These are phyloP conservation scores for Tetradesmus obliquus DNA, from an alignment of 139 green algal genomes.

Conservation along the genomic window DNA sequence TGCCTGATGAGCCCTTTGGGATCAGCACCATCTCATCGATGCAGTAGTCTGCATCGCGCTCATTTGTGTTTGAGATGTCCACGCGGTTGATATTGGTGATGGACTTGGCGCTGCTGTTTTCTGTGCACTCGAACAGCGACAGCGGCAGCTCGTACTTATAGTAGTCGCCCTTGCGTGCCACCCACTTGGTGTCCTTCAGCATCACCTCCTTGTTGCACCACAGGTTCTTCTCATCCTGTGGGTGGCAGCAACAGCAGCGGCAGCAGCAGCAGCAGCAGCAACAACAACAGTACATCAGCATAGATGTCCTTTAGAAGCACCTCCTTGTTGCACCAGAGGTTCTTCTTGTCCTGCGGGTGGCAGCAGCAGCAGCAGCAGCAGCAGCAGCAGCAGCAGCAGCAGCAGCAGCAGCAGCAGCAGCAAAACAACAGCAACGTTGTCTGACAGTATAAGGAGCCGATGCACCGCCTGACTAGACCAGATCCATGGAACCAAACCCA, in stretches of 20 bases:
- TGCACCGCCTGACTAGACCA: no score
- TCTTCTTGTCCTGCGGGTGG: no score
- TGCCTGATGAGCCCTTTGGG: neutral
- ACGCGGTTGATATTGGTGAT: conserved; percentile 29
- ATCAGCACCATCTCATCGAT: conserved; percentile 47
- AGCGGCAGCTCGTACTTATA: conserved; percentile 48
- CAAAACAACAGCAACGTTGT: no score
- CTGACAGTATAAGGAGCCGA: no score
- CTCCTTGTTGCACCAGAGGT: neutral
- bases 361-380: no score
- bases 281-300: neutral
- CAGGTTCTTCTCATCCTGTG: conserved; percentile 45
- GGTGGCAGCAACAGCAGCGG: neutral
- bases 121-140: conserved; percentile 41
- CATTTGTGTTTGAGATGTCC: conserved; percentile 44
- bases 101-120: neutral
- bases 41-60: conserved; percentile 43
- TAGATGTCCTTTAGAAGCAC: neutral
- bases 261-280: neutral
- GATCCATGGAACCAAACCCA: no score
- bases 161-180: conserved; percentile 6
- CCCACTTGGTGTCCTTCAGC: neutral
- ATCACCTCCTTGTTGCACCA: conserved; percentile 42
- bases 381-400: no score
- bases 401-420: no score